These are phyloP conservation scores for Anthoceros angustus DNA, from an alignment of 225 moss, liverwort and hornwort genomes.

Conservation along the genomic window DNA sequence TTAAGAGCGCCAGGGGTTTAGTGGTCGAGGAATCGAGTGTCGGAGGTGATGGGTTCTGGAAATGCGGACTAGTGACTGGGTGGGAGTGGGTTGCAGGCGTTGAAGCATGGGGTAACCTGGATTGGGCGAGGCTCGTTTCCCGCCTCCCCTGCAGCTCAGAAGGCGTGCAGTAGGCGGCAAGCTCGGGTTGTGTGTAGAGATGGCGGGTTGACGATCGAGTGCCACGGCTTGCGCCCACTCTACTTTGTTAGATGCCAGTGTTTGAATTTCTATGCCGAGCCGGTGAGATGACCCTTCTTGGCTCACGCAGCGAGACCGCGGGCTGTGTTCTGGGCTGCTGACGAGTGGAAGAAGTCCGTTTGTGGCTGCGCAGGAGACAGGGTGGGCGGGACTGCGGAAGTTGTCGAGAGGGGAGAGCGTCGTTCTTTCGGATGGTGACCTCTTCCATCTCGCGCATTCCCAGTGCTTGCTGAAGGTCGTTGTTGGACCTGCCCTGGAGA, in stretches of 20 bases:
- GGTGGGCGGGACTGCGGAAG: not conserved
- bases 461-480: too few species aligned
- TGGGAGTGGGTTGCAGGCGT: not conserved
- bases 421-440: slow-evolving; percentile 1
- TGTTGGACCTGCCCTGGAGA: too few species aligned
- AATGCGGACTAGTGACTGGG: too few species aligned
- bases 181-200: not conserved
- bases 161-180: not conserved
- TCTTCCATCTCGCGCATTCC: not conserved
- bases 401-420: not conserved
- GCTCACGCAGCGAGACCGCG: not conserved
- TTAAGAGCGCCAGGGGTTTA: too few species aligned
- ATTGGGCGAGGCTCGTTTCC: not conserved
- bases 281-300: not conserved
- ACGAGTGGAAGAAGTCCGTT: not conserved
- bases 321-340: not conserved
- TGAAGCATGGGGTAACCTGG: not conserved
- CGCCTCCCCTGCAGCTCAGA: not conserved
- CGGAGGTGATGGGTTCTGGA: too few species aligned
- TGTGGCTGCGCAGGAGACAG: too few species aligned
- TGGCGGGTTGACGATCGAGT: not conserved
- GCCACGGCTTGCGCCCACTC: not conserved
- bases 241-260: not conserved
- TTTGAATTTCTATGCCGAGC: not conserved
- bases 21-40: too few species aligned